Base-by-base conservation (phyloP, 495 filamentous ascomycete genomes). In the Talaromyces adpressus region DNA sequence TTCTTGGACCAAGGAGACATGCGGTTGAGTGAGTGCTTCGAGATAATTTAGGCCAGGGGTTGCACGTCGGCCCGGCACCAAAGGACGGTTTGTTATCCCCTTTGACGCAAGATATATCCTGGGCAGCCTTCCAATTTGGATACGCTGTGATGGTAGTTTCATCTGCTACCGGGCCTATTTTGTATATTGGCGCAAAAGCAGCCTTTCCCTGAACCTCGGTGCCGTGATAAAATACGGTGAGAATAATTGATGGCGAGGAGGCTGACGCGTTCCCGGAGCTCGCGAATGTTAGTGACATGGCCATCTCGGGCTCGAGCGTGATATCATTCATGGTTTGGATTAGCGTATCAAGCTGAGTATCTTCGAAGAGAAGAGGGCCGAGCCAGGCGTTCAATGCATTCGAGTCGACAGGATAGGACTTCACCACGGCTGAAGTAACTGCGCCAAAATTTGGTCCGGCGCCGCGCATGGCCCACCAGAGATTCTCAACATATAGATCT, bases 391-490 rank as follows among this genome's bases (percentile, higher is more conserved):
- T 49, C 41, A 49, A 20, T 49, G 41, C 41, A 49, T 5, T 49
- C 18, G 41, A 49, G 14, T 49, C 14, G 41, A 49, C 41, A 49
- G 41, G 41, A 49, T 49, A 49, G 7, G 41, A 49, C 65, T 63
- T 68, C 36, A 66, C 29, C 53, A 60, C 57, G 14, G 66, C 68
- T 34, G 53, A 61, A 18, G 66, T 70, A 4, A 77, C 78, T 8
- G 80, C 73, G 2, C 79, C 80, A 62, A 82, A 82, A 47, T 73
- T 77, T 52, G 76, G 72, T 0, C 79, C 78, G 1, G 78, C 80
- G 6, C 78, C 80, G 16, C 74, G 71, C 20, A 82, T 57, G 2
- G 71, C 79, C 78, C 77, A 82, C 63, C 81, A 81, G 23, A 82
- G 68, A 51, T 82, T 32, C 30, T 32, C 30, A 9, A 4, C 30